A percentile compares a stretch with the other conserved stretches of the same genome.
These are phyloP conservation scores for Leccinum proliferum DNA, from an alignment of 1,284 basidiomycete species.

Conservation along the genomic window DNA sequence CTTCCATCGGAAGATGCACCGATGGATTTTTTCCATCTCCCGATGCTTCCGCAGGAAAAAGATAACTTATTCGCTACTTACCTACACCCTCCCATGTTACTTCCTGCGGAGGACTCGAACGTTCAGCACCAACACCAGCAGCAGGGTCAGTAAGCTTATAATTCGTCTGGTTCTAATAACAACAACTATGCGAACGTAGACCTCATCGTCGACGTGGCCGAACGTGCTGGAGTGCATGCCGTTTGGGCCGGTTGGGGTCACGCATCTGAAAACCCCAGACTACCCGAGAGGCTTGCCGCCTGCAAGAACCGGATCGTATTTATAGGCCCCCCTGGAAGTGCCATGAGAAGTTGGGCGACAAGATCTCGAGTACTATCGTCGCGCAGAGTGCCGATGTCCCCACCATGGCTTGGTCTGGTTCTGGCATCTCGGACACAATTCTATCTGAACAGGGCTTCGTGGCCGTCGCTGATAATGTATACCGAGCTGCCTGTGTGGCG, in stretches of 20 bases:
- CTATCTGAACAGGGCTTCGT: slow-evolving; percentile 90
- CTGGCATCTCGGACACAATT: slow-evolving; percentile 87
- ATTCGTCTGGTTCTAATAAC: slow-evolving; percentile 78
- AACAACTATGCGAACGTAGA: slow-evolving; percentile 99
- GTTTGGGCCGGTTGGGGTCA: slow-evolving; percentile 99
- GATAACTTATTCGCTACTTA: no score
- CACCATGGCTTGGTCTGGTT: slow-evolving; percentile 99
- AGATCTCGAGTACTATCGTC: slow-evolving; percentile 99
- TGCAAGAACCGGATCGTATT: slow-evolving; percentile 97
- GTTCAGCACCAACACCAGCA: no score
- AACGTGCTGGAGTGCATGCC: slow-evolving; percentile 95
- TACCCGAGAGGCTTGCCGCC: slow-evolving; percentile 92
- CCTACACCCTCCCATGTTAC: no score
- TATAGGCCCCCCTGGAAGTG: slow-evolving; percentile 98
- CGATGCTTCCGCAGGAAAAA: no score
- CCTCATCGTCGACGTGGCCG: slow-evolving; percentile 97
- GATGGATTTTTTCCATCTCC: no score
- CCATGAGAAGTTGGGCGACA: slow-evolving; percentile 99
- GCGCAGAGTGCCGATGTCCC: slow-evolving; percentile 98
- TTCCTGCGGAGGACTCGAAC: no score
- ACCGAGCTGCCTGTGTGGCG: slow-evolving; percentile 87
- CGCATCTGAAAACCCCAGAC: slow-evolving; percentile 96
- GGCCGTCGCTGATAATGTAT: slow-evolving; percentile 90
- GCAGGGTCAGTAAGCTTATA: no score
- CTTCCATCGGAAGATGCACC: no score